Evolutionary conservation across 169 alveolate species (phyloP), one percentile per base, ranked within the genome.

Genomic region (Cryptosporidium parvum): DNA sequence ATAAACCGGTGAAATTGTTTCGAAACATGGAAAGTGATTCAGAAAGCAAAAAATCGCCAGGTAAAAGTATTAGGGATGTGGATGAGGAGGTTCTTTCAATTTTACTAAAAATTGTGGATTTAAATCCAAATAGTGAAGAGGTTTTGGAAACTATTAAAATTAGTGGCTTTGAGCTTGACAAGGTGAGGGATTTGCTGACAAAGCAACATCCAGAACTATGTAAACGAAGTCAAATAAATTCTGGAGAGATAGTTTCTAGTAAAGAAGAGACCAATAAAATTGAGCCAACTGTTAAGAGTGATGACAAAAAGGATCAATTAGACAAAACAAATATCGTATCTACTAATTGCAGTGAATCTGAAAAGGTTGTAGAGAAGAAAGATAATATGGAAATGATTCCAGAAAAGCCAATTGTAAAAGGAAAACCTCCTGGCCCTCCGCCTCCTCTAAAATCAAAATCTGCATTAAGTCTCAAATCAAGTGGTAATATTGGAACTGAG

Each of bases 391-490:
- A 33, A 67, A 9, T 21, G n/a, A 14, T 3, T n/a, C n/a, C 26
- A 67, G 35, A 37, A 14, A 56, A 21, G 37, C 67, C 67, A 69
- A 69, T 39, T 53, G n/a, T 39, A 0, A 80, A 18, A 37, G 89
- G 89, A 3, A 44, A 48, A 62, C 89, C 89, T 14, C 89, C 89
- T 1, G 89, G 89, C 7, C 89, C 89, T 44, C 89, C 89, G 21
- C 86, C 86, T 6, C 75, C 89, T 45, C 33, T 62, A 10, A 80
- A 80, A 45, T 80, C 89, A 23, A 73, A 73, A 56, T 26, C 58
- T 18, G 12, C 26, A 31, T 39, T 39, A 8, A 56, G 52, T 73
- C 12, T 62, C 21, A 37, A 23, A 4, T 8, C 56, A 18, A 21
- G 0, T n/a, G 2, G 3, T 37, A 18, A 26, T 53, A 8, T 31